Base-by-base conservation (phyloP, 345 rosid genomes). In the Abelmoschus esculentus region DNA sequence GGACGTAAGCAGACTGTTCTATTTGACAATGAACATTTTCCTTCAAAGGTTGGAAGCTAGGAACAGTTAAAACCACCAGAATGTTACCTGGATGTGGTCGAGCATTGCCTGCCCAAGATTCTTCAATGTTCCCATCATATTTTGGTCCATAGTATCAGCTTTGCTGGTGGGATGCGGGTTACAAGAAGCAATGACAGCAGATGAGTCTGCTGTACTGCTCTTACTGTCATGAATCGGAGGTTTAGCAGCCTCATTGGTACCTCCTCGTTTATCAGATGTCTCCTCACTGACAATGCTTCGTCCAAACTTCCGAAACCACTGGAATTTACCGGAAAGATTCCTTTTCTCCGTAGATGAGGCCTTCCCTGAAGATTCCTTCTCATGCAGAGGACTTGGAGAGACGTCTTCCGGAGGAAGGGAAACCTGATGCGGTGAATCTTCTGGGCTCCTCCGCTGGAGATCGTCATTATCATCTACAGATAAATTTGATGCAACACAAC, bases 271-370 rank as follows among this genome's bases (percentile, higher is more conserved):
- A 67, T 78, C 85, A 34, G 87, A 79, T 46, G 77, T 75, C 77
- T 79, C 93, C 76, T 80, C 92, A 18, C 74, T 78, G 57, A 61
- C 75, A 56, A 70, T 61, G 78, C 79, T 85, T 61, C 89, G 83
- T 55, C 97, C 92, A 49, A 95, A 83, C 81, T 86, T 95, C 99
- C 96, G 87, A 68, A 95, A 67, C 99, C 99, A 95, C 70, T 85
- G 99, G 78, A 95, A 84, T 70, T 87, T 95, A 66, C 99, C 89
- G 0, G 83, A 84, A 74, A 75, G 80, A 70, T 64, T 80, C 76
- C 80, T 87, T 69, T 82, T 82, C 83, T 83, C 85, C 3, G 31
- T 34, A 46, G 19, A 66, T 55, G 78, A 71, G 70, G 72, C 34
- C 61, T 76, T 83, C 67, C 69, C 91, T 22, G 74, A 14, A 2